A percentile compares a stretch with the other conserved stretches of the same genome.
Evolutionary conservation across 352 stramenopile genomes (phyloP).

Genomic region (Pythium aphanidermatum): DNA sequence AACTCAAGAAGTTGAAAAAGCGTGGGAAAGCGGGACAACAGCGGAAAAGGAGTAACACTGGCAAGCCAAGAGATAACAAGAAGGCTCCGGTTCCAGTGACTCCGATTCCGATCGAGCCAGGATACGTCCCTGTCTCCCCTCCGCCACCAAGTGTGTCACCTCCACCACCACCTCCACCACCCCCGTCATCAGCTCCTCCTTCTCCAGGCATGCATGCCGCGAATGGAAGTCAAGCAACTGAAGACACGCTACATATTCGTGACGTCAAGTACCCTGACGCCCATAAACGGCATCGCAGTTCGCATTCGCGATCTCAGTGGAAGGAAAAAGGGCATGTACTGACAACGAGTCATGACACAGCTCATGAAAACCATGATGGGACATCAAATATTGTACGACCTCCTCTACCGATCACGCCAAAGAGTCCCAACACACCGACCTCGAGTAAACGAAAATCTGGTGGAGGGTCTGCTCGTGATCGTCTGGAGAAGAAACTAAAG

Average conservation of each 20-base stretch:
- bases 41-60: too few relatives aligned
- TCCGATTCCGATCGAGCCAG: conserved; percentile 16
- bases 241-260: too few relatives aligned
- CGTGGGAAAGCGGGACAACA: background rate
- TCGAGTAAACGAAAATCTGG: conserved; percentile 45
- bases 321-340: too few relatives aligned
- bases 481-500: conserved; percentile 80
- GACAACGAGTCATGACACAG: too few relatives aligned
- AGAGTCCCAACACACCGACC: conserved; percentile 18
- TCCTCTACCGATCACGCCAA: conserved; percentile 32
- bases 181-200: conserved; percentile 9
- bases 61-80: too few relatives aligned
- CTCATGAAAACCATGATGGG: too few relatives aligned
- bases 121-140: conserved; percentile 1
- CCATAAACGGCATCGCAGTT: too few relatives aligned
- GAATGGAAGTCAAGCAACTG: too few relatives aligned
- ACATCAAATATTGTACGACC: conserved; percentile 34
- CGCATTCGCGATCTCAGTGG: too few relatives aligned
- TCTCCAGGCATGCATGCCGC: too few relatives aligned
- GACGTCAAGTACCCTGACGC: too few relatives aligned
- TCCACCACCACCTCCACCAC: conserved; percentile 9
- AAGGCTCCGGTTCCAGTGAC: conserved; percentile 15
- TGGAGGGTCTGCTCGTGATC: conserved; percentile 47
- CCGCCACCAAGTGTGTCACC: conserved; percentile 8
- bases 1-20: background rate